These are phyloP conservation scores for Claviceps purpurea DNA, from an alignment of 2,329 filamentous ascomycete species.

Conservation along the genomic window DNA sequence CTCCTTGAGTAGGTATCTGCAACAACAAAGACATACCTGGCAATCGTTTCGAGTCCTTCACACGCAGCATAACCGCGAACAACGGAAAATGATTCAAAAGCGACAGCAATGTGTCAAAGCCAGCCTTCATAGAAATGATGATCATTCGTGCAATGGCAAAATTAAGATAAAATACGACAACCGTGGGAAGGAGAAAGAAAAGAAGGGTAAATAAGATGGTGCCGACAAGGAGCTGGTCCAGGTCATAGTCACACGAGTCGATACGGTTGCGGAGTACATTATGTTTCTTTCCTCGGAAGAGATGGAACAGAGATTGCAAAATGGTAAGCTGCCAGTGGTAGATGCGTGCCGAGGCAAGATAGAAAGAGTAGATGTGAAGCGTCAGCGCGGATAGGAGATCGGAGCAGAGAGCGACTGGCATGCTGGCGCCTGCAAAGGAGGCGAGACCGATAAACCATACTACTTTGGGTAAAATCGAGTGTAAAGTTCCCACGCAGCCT, in stretches of 20 bases:
- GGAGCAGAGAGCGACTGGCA: slow-evolving; percentile 92
- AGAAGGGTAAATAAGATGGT: slow-evolving; percentile 93
- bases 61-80: slow-evolving; percentile 87
- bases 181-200: slow-evolving; percentile 88
- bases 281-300: slow-evolving; percentile 95
- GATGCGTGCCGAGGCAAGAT: slow-evolving; percentile 89
- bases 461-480: slow-evolving; percentile 69
- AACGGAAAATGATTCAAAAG: slow-evolving; percentile 96
- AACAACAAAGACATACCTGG: slow-evolving; percentile 46
- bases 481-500: slow-evolving; percentile 65
- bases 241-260: slow-evolving; percentile 95
- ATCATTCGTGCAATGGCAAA: slow-evolving; percentile 90
- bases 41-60: slow-evolving; percentile 83
- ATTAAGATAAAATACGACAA: slow-evolving; percentile 92
- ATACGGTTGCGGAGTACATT: slow-evolving; percentile 95
- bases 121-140: slow-evolving; percentile 86
- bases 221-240: slow-evolving; percentile 89
- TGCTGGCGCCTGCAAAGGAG: slow-evolving; percentile 87
- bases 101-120: slow-evolving; percentile 80
- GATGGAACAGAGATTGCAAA: slow-evolving; percentile 91
- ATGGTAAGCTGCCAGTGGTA: slow-evolving; percentile 99
- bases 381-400: slow-evolving; percentile 86
- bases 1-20: background rate
- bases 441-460: slow-evolving; percentile 91
- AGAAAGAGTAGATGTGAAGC: slow-evolving; percentile 95